Conservation (phyloP, 208 protist species). For the Crithidia bombi region DNA sequence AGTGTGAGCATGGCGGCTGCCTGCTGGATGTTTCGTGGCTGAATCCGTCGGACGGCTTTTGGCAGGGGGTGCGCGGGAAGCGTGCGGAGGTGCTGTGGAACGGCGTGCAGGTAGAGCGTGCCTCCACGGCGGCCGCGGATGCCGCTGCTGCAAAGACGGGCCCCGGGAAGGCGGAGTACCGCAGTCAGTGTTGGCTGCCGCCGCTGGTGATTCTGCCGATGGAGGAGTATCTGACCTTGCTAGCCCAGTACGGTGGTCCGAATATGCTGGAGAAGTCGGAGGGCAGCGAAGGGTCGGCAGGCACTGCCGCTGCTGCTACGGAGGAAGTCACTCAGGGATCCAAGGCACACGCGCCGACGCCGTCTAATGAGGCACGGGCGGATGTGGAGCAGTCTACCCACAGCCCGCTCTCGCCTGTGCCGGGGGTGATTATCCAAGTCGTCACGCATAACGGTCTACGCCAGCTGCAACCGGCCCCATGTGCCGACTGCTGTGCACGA, state of each 20-base stretch:
- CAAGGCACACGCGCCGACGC: conserved; percentile 1
- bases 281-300: neutral
- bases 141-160: neutral
- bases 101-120: conserved; percentile 21
- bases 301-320: neutral
- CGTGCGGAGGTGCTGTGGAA: conserved; percentile 50
- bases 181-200: conserved; percentile 47
- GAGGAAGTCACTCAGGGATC: neutral
- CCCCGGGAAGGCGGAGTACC: conserved; percentile 16
- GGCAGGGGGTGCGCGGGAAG: conserved; percentile 58
- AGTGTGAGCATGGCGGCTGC: conserved; percentile 62
- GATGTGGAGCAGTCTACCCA: neutral
- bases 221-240: conserved; percentile 63
- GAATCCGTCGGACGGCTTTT: conserved; percentile 77
- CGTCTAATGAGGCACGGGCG: neutral
- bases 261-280: conserved; percentile 36
- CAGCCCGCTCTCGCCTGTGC: conserved; percentile 9
- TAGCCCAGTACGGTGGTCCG: conserved; percentile 47
- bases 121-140: neutral
- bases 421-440: conserved; percentile 38
- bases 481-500: conserved; percentile 39
- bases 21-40: conserved; percentile 61
- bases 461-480: conserved; percentile 47
- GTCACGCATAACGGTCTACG: conserved; percentile 54
- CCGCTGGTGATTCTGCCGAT: conserved; percentile 73